A percentile compares a stretch with the other conserved stretches of the same genome.
These are phyloP conservation scores for Aspergillus alliaceus DNA, from an alignment of 2,329 filamentous ascomycete species.

Conservation along the genomic window DNA sequence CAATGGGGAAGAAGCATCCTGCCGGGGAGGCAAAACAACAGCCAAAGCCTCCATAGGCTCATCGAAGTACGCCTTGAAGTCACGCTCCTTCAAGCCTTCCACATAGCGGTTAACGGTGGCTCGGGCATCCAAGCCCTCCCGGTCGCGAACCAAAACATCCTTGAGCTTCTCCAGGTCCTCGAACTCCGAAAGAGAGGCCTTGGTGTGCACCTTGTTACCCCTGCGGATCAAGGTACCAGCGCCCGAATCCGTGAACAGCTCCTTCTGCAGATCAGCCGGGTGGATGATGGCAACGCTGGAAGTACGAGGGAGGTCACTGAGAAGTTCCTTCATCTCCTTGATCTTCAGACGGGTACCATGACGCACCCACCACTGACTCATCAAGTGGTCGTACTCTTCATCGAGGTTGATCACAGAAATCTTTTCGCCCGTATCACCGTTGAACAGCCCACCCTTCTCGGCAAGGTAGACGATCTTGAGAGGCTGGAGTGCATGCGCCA, in stretches of 20 bases:
- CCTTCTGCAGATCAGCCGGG: conserved; percentile 91
- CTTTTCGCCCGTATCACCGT: conserved; percentile 89
- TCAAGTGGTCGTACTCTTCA: conserved; percentile 89
- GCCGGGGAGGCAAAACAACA: conserved; percentile 74
- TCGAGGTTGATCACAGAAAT: conserved; percentile 97
- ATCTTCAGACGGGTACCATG: conserved; percentile 97
- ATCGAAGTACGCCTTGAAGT: conserved; percentile 93
- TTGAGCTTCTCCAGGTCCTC: conserved; percentile 75
- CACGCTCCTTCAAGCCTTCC: conserved; percentile 70
- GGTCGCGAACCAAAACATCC: conserved; percentile 76
- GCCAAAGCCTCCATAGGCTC: conserved; percentile 90
- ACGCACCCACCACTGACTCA: conserved; percentile 92
- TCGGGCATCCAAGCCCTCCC: conserved; percentile 76
- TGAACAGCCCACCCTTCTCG: conserved; percentile 94
- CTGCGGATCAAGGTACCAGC: conserved; percentile 90
- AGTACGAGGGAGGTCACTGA: conserved; percentile 83
- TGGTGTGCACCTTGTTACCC: conserved; percentile 82
- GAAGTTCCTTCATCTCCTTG: conserved; percentile 90
- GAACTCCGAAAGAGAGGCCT: conserved; percentile 70
- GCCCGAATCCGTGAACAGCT: conserved; percentile 93
- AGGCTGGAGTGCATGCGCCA: conserved; percentile 84
- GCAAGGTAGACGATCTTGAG: conserved; percentile 98
- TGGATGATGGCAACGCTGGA: conserved; percentile 98
- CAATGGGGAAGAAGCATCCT: conserved; percentile 58
- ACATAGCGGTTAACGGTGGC: conserved; percentile 86